A percentile compares a stretch with the other conserved stretches of the same genome.
Evolutionary conservation across 805 yeast genomes (phyloP).

Genomic region (Candida golubevii): DNA sequence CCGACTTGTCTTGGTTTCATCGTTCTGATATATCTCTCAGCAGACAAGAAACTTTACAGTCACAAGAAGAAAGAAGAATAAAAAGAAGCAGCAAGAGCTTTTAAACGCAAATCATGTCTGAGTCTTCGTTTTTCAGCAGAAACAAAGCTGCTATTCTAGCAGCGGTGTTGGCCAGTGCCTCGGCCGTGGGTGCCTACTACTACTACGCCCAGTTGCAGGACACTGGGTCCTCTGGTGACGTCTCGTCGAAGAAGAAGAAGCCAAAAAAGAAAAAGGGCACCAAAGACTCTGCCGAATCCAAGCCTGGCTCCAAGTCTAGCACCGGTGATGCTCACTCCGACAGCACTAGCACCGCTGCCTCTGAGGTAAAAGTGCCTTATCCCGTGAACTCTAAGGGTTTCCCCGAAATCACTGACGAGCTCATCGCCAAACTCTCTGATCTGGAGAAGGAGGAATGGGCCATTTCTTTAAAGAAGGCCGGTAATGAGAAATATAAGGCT

Average conservation of each 20-base stretch:
- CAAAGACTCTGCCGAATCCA: conserved; percentile 14
- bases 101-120: conserved; percentile 11
- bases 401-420: conserved; percentile 51
- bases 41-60: no score
- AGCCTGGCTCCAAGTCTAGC: conserved; percentile 6
- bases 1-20: no score
- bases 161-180: conserved; percentile 58
- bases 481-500: conserved; percentile 71
- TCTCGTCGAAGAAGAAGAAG: conserved; percentile 30
- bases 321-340: conserved; percentile 1
- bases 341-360: conserved; percentile 10
- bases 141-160: conserved; percentile 63
- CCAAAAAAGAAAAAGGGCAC: conserved; percentile 47
- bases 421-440: conserved; percentile 40
- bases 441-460: conserved; percentile 63
- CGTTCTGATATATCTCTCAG: no score
- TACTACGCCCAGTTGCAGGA: conserved; percentile 33
- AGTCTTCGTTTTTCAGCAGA: conserved; percentile 38
- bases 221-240: conserved; percentile 13
- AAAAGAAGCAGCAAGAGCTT: neutral
- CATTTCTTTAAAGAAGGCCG: conserved; percentile 78
- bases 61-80: no score
- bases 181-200: conserved; percentile 61
- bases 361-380: conserved; percentile 28
- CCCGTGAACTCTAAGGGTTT: conserved; percentile 55